Conservation (phyloP, 441 rosid species). For the Erysimum cheiri region DNA sequence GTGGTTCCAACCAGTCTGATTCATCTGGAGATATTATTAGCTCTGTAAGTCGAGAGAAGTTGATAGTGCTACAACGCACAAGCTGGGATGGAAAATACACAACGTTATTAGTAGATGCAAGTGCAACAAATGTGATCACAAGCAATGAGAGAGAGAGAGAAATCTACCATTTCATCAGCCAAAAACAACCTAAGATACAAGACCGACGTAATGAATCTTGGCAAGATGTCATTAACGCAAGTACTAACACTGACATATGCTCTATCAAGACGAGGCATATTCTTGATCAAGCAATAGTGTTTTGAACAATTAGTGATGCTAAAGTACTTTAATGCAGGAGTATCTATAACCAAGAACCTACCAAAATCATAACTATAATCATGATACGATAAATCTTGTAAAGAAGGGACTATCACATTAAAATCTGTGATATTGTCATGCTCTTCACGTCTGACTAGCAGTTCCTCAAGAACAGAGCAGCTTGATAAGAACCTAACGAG, state of each 20-base stretch:
- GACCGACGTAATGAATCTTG: background rate
- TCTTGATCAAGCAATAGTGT: background rate
- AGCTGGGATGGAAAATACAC: background rate
- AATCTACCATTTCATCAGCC: background rate
- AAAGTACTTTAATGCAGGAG: background rate
- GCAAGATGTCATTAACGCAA: background rate
- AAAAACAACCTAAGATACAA: background rate
- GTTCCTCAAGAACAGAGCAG: background rate
- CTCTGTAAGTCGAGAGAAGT: background rate
- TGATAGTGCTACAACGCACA: constrained; percentile 4
- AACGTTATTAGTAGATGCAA: background rate
- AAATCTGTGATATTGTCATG: background rate
- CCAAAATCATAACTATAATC: background rate
- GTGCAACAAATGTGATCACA: background rate
- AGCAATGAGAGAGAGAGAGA: background rate
- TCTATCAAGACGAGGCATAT: background rate
- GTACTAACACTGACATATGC: background rate
- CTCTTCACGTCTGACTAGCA: background rate
- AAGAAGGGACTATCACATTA: background rate
- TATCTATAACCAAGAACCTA: background rate
- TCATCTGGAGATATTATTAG: background rate
- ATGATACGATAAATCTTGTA: background rate
- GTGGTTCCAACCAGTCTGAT: background rate
- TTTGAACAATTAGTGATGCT: background rate
- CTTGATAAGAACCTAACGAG: background rate